A percentile compares a stretch with the other conserved stretches of the same genome.
These are phyloP conservation scores for Sporothrix schenckii DNA, from an alignment of 2,329 filamentous ascomycete genomes.

Conservation along the genomic window DNA sequence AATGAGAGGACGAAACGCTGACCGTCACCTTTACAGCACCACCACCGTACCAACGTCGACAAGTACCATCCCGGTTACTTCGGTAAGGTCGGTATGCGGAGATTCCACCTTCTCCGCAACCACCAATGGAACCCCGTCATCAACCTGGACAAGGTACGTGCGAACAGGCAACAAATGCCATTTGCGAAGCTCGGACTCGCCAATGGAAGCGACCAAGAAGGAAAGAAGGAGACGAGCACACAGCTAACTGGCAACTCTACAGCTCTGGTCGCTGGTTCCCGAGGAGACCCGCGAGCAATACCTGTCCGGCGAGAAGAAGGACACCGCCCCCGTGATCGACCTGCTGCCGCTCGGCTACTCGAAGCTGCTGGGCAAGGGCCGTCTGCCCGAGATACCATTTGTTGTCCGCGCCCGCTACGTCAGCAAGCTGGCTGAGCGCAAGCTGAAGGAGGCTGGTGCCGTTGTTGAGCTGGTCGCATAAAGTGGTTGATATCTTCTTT, in stretches of 20 bases:
- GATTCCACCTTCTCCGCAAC: slow-evolving; percentile 96
- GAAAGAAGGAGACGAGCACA: neutral
- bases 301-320: slow-evolving; percentile 74
- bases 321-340: slow-evolving; percentile 96
- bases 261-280: slow-evolving; percentile 97
- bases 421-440: slow-evolving; percentile 94
- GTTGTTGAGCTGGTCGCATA: slow-evolving; percentile 95
- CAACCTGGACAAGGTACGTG: slow-evolving; percentile 93
- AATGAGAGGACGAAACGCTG: neutral
- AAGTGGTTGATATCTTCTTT: slow-evolving; percentile 38
- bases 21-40: slow-evolving; percentile 59
- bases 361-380: slow-evolving; percentile 98
- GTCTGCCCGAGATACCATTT: slow-evolving; percentile 87
- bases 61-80: slow-evolving; percentile 99
- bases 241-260: neutral
- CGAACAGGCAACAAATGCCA: neutral
- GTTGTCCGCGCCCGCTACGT: slow-evolving; percentile 96
- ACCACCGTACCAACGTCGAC: slow-evolving; percentile 82
- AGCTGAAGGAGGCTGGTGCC: slow-evolving; percentile 98
- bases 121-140: slow-evolving; percentile 98
- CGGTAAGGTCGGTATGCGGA: slow-evolving; percentile 92
- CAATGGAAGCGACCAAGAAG: neutral
- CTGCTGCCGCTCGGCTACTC: slow-evolving; percentile 96
- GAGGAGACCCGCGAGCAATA: slow-evolving; percentile 91
- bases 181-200: no score